Evolutionary conservation across 495 filamentous ascomycete species (phyloP).

Genomic region (Trichoderma erinaceum): DNA sequence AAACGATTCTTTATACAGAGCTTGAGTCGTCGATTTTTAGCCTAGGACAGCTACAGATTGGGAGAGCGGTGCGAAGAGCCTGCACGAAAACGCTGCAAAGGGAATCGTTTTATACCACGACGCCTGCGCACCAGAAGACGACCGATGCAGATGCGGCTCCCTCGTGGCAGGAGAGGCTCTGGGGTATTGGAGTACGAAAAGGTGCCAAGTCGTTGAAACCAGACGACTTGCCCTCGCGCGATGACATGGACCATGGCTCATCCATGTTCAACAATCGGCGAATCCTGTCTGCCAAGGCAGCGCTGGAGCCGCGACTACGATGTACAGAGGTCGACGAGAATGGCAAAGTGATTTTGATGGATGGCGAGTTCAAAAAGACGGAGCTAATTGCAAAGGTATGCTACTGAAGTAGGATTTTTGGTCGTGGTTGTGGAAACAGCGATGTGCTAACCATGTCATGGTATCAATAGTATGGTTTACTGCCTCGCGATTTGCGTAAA

Average conservation of each 20-base stretch:
- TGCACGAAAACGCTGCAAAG: neutral
- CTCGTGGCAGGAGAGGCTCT: slow-evolving; percentile 53
- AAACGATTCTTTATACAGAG: neutral
- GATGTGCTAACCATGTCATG: slow-evolving; percentile 18
- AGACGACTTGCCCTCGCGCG: slow-evolving; percentile 47
- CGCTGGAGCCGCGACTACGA: slow-evolving; percentile 73
- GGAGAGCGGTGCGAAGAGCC: neutral
- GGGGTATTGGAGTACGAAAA: slow-evolving; percentile 36
- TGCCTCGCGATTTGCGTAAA: slow-evolving; percentile 93
- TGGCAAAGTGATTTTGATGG: slow-evolving; percentile 90
- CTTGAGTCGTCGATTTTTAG: neutral
- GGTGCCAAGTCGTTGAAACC: slow-evolving; percentile 33
- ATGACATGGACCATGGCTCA: slow-evolving; percentile 41
- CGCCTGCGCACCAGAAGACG: neutral
- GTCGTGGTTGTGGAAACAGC: neutral
- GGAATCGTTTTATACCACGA: neutral
- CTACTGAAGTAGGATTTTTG: neutral
- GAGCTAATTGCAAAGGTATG: slow-evolving; percentile 92
- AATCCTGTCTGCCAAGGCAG: slow-evolving; percentile 60
- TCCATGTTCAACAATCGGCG: slow-evolving; percentile 54
- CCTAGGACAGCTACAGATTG: neutral
- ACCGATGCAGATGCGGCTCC: slow-evolving; percentile 17
- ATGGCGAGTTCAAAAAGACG: slow-evolving; percentile 93
- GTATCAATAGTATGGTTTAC: slow-evolving; percentile 72
- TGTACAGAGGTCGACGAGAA: slow-evolving; percentile 93